Base-by-base conservation (phyloP, 176 grass and related monocot genomes). In the Phoenix dactylifera region DNA sequence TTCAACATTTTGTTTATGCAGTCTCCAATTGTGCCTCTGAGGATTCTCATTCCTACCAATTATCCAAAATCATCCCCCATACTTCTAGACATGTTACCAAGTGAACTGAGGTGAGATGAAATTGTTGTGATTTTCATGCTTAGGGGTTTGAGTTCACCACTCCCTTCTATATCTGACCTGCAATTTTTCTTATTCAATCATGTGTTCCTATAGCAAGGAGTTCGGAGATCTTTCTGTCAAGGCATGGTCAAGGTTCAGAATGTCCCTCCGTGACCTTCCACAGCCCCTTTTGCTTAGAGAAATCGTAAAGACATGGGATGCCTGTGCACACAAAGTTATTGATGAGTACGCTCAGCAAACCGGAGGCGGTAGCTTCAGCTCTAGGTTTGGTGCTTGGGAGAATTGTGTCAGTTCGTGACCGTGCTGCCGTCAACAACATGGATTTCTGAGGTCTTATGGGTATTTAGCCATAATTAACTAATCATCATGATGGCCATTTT, bases 61-160 rank as follows among this genome's bases (percentile, higher is more conserved):
- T 98, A 98, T 72, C 93, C 93, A 22, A 86, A 83, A 80, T 90
- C 83, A 65, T 95, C 90, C 35, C 93, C 93, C 10, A 73, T 98
- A 51, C 79, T 98, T 53, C 72, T 98, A 30, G 93, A 92, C 57
- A 88, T 86, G 58, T 69, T 89, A 70, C 79, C 73, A 4, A 84
- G 85, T 76, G 87, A 98, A 53, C 87, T 83, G 78, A 88, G 87
- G 93, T 98, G 9, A 18, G 55, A 12, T 44, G 9, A 44, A 14
- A 12, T 44, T 44, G 1, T 44, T 44, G 35, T 44, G 35, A 44
- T 44, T 44, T 44, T 44, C 35, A 44, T 44, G 35, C 10, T 44
- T 44, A 0, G 9, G 7, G 35, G 35, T 44, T 44, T 7, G 35
- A 14, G 35, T 44, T 44, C 35, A 44, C 35, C 9, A 14, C 9